These are phyloP conservation scores for Kondoa malvinella DNA, from an alignment of 768 basidiomycete genomes.

Conservation along the genomic window DNA sequence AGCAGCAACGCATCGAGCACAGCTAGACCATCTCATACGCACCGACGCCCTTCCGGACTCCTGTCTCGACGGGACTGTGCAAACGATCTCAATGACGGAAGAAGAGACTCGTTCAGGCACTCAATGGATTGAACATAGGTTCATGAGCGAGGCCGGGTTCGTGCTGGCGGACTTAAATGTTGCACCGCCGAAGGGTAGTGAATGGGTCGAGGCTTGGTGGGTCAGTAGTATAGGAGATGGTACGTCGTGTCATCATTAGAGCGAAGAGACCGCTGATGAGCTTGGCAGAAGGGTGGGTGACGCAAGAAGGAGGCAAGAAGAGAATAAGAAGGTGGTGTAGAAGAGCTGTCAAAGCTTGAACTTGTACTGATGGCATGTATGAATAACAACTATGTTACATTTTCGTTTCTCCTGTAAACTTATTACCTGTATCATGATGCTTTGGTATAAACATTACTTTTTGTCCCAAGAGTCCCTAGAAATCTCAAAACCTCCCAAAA, in stretches of 20 bases:
- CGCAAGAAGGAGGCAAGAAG: background rate
- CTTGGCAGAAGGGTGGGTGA: slow-evolving; percentile 12
- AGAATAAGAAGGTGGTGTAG: slow-evolving; percentile 13
- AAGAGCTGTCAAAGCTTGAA: slow-evolving; percentile 6
- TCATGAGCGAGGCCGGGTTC: too few relatives aligned
- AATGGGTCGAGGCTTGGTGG: slow-evolving; percentile 2
- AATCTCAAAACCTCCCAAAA: too few relatives aligned
- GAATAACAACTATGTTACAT: too few relatives aligned
- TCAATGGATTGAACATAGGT: background rate
- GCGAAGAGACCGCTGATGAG: too few relatives aligned
- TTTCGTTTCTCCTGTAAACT: too few relatives aligned
- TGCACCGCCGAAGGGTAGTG: background rate
- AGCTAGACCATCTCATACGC: background rate
- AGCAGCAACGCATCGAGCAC: background rate
- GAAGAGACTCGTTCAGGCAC: background rate
- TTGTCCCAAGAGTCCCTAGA: too few relatives aligned
- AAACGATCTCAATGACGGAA: background rate
- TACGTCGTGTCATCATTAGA: too few relatives aligned
- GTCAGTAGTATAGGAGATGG: too few relatives aligned
- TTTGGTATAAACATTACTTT: too few relatives aligned
- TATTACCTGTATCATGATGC: too few relatives aligned
- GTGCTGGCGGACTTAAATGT: too few relatives aligned
- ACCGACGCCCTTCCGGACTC: slow-evolving; percentile 11
- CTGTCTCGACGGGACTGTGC: background rate
- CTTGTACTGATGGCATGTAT: background rate